Evolutionary conservation across 192 early-diverging fungal genomes (phyloP).

Genomic region (Coemansia erecta): DNA sequence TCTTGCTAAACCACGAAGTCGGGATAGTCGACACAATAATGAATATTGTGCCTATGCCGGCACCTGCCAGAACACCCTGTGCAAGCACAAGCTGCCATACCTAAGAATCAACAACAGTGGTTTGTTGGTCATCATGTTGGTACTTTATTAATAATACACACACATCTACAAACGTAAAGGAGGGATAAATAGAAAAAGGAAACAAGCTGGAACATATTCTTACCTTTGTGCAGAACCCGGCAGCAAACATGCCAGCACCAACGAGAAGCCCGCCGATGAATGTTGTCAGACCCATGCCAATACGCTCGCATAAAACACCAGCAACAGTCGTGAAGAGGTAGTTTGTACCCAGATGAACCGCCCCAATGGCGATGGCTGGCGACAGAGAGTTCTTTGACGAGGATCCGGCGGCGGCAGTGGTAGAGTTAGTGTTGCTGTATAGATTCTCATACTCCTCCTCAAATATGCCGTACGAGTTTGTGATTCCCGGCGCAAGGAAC

Average conservation of each 20-base stretch:
- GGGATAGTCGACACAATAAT: conserved; percentile 53
- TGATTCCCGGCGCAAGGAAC: conserved; percentile 44
- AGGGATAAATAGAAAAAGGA: neutral
- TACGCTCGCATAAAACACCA: conserved; percentile 40
- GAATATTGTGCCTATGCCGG: conserved; percentile 48
- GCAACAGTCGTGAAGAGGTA: conserved; percentile 51
- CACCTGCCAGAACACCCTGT: conserved; percentile 43
- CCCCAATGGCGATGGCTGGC: conserved; percentile 44
- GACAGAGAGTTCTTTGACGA: conserved; percentile 15
- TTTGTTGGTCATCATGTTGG: neutral
- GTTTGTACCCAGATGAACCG: conserved; percentile 41
- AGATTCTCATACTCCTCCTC: conserved; percentile 50
- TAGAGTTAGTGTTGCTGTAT: conserved; percentile 26
- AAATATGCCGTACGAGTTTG: conserved; percentile 52
- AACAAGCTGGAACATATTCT: neutral
- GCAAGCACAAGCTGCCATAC: conserved; percentile 52
- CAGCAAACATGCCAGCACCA: conserved; percentile 30
- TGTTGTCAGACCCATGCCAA: conserved; percentile 52
- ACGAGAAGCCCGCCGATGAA: conserved; percentile 41
- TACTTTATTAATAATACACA: neutral
- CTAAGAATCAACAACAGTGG: conserved; percentile 1
- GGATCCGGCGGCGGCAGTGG: neutral
- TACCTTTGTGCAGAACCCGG: conserved; percentile 49
- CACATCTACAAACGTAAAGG: neutral
- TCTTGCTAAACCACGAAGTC: conserved; percentile 53